Evolutionary conservation across 169 alveolate genomes (phyloP), one percentile per base, ranked within the genome.

Genomic region (Cryptosporidium xiaoi): DNA sequence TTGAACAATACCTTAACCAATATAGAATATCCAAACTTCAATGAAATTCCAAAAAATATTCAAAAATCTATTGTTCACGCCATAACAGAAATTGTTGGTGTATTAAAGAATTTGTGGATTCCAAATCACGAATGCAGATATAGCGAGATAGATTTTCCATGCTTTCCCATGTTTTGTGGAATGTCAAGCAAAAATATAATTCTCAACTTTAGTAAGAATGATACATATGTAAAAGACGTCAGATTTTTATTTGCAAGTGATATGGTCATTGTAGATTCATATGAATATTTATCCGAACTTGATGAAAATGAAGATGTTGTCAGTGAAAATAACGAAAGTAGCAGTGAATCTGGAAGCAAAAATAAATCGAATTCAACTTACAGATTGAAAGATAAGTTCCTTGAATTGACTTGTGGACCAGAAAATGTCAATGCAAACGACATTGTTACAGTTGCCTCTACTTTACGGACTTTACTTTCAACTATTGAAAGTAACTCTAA

Each of bases 91-190:
- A 20, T 77, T 7, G 87, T 77, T 8, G 16, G 27, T 10, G 29
- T 51, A 2, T 77, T 77, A 20, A 77, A 60, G 15, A 36, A 58
- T 16, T 34, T 77, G 8, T 77, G 87, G 87, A 58, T 60, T 15
- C 71, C 87, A 1, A 40, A 20, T 31, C 71, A 71, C 24, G 64
- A 77, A 62, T 77, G 87, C 36, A 62, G 34, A 27, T 62, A 77
- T 27, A 29, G 64, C 20, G 44, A 33, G 18, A 15, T 20, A 27
- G 66, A 77, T 34, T 33, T 51, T 3, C 31, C 64, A 13, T 77
- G 87, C 12, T 62, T 77, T 44, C 87, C 87, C 15, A 34, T 60
- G 69, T 56, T 77, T 60, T 77, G 87, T 62, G 87, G 87, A n/a
- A 24, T 77, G 3, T 77, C 87, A 4, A 77, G 71, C 50, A 56